A percentile compares a stretch with the other conserved stretches of the same genome.
phyloP scores from a whole-genome alignment of 2,329 filamentous ascomycete species.

The Fusarium kyushuense region DNA sequence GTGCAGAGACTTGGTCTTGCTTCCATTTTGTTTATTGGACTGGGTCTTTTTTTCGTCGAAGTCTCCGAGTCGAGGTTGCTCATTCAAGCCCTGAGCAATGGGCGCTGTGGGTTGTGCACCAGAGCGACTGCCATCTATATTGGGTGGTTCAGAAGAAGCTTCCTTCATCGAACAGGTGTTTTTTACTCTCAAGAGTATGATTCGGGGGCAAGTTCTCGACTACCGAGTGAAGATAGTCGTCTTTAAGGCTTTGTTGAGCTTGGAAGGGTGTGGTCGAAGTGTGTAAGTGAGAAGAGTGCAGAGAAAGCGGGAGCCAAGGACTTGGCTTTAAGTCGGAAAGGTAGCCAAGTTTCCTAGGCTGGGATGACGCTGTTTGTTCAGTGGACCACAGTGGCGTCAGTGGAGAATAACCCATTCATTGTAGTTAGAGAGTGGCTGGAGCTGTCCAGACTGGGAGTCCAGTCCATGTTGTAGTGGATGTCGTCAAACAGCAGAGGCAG shows the following conservation, averaged over 20 bases:
- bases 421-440: constrained; percentile 10
- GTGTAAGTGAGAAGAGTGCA: constrained; percentile 23
- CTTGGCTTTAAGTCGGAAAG: constrained; percentile 43
- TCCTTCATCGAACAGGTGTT: constrained; percentile 70
- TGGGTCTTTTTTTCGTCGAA: constrained; percentile 28
- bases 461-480: constrained; percentile 17
- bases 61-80: constrained; percentile 19
- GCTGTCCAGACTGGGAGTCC: neutral
- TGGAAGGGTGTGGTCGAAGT: constrained; percentile 8
- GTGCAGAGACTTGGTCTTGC: constrained; percentile 41
- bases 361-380: constrained; percentile 29
- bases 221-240: constrained; percentile 22
- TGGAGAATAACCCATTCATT: constrained; percentile 11
- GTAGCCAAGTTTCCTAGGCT: constrained; percentile 2
- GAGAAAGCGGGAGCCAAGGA: constrained; percentile 29
- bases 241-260: constrained; percentile 38
- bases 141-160: constrained; percentile 65
- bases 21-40: constrained; percentile 16
- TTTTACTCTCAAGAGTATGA: constrained; percentile 13
- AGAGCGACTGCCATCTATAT: constrained; percentile 68
- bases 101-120: constrained; percentile 66
- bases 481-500: constrained; percentile 17
- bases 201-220: constrained; percentile 13
- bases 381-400: constrained; percentile 30
- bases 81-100: constrained; percentile 38